Base-by-base conservation (phyloP, 768 basidiomycete species). In the Leccinum obscurum region DNA sequence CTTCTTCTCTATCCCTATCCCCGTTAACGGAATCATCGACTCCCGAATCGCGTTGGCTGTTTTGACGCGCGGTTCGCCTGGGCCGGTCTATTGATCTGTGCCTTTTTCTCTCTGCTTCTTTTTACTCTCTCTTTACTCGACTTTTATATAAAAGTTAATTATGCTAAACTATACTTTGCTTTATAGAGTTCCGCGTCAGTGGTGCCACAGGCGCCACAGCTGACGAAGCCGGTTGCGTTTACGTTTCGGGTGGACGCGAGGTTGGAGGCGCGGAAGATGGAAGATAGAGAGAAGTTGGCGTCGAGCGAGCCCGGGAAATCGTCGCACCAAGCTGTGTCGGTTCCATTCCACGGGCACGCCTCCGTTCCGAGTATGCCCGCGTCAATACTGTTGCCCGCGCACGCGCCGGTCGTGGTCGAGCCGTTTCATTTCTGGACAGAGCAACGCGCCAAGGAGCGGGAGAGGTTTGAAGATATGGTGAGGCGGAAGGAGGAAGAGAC, bases 381-480 rank as follows among this genome's bases (percentile, higher is more conserved):
- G 49, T 50, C 22, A 13, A 15, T 50, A 7, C 55, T 20, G 1
- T 20, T 44, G 10, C 44, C 44, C 2, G 4, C 44, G 3, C 44
- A 46, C 20, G 10, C 44, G 10, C 20, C 44, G 10, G 68, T 57
- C 4, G 54, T 48, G 44, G 64, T 52, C 3, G 57, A 50, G 44
- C 74, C 81, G 10, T 76, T 83, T 44, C 66, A 73, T 56, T 77
- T 89, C 61, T 76, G 70, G 58, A 89, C 87, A 6, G 83, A 85
- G 37, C 72, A 70, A 15, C 81, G 90, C 37, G 80, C 83, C 60
- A 79, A 77, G 64, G 87, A 89, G 68, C 81, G 88, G 54, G 84
- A 80, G 67, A 78, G 78, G 76, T 91, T 87, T 70, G 87, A 91
- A 52, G 80, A 78, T 62, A 77, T 72, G 70, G 67, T 88, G 30